Conservation (phyloP, 768 basidiomycete species). For the Phlebiopsis flavidoalba region DNA sequence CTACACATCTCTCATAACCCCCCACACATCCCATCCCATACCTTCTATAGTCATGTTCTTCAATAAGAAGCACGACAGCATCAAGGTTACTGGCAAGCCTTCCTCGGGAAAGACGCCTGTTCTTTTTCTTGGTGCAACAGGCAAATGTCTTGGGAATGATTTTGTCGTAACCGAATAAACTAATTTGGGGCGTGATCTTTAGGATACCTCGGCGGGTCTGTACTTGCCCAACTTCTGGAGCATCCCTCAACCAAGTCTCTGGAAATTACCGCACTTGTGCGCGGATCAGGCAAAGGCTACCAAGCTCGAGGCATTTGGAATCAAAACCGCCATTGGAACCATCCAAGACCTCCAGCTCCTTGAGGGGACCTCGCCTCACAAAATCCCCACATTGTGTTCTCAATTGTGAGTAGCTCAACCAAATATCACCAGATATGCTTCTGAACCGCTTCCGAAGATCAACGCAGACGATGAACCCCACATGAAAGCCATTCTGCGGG, state of each 20-base stretch:
- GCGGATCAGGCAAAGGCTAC: conserved; percentile 33
- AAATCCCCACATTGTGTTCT: conserved; percentile 36
- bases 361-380: conserved; percentile 31
- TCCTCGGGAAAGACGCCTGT: background rate
- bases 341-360: conserved; percentile 32
- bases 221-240: conserved; percentile 40
- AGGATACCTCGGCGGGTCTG: conserved; percentile 57
- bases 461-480: conserved; percentile 42
- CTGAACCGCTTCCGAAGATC: conserved; percentile 25
- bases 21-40: background rate
- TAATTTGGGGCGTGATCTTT: background rate
- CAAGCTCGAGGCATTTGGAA: conserved; percentile 17
- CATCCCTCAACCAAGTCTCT: conserved; percentile 38
- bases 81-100: background rate
- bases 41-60: background rate
- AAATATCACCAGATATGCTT: background rate
- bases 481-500: conserved; percentile 39
- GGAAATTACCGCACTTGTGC: conserved; percentile 41
- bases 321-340: conserved; percentile 17
- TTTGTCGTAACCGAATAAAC: background rate
- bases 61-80: background rate
- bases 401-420: conserved; percentile 5
- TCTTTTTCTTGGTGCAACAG: conserved; percentile 10
- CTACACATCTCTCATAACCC: background rate
- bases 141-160: background rate